Conservation (phyloP, 2,329 filamentous ascomycete genomes). For the Calonectria montana region DNA sequence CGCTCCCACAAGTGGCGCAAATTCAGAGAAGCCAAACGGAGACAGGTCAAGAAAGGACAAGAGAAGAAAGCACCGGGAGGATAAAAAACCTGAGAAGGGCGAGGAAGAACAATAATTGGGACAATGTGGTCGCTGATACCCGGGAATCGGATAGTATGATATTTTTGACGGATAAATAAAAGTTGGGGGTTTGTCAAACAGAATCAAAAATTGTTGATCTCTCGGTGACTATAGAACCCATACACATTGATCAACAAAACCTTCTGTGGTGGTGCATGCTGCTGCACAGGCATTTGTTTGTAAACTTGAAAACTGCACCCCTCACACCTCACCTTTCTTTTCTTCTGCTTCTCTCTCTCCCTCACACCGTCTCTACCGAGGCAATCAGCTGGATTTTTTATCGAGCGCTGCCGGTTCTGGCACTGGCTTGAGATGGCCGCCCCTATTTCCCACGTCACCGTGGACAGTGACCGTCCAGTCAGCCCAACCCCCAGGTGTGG, state of each 20-base stretch:
- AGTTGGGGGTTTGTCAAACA: not conserved
- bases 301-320: not conserved
- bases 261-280: not conserved
- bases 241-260: not conserved
- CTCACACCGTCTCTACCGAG: no score
- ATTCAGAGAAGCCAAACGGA: conserved; percentile 17
- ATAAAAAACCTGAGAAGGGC: conserved; percentile 18
- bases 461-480: not conserved
- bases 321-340: no score
- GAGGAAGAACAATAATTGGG: conserved; percentile 16
- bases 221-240: not conserved
- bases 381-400: no score
- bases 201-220: not conserved
- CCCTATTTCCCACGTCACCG: not conserved
- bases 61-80: conserved; percentile 27
- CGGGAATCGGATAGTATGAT: not conserved
- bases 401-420: no score
- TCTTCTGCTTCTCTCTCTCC: not conserved
- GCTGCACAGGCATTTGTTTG: not conserved
- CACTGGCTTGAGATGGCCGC: not conserved
- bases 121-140: conserved; percentile 2
- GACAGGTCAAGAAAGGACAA: conserved; percentile 17
- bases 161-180: not conserved
- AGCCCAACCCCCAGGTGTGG: not conserved
- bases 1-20: conserved; percentile 29